These are phyloP conservation scores for Candida railenensis DNA, from an alignment of 805 yeast genomes.

Conservation along the genomic window DNA sequence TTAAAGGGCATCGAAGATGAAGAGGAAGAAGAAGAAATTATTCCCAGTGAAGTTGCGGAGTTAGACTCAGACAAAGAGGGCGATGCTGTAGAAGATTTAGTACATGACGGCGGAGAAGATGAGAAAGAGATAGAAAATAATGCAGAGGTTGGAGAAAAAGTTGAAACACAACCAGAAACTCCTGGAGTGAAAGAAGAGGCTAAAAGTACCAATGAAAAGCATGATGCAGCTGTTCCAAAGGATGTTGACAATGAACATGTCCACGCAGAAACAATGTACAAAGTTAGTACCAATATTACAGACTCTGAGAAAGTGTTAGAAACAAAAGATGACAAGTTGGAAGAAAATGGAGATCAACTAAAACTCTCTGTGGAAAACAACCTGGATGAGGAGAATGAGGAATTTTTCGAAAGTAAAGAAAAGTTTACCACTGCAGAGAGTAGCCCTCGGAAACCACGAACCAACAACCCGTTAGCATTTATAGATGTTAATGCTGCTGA, in stretches of 20 bases:
- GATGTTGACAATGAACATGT: too few species aligned
- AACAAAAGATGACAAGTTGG: background rate
- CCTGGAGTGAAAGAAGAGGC: background rate
- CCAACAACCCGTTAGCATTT: background rate
- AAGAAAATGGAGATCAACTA: background rate
- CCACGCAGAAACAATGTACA: too few species aligned
- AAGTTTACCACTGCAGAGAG: background rate
- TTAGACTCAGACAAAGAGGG: too few species aligned
- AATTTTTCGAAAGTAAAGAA: constrained; percentile 1
- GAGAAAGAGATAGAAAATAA: constrained; percentile 29
- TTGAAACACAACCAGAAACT: background rate
- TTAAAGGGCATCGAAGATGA: background rate
- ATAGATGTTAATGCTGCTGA: background rate
- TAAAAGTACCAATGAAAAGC: constrained; percentile 5
- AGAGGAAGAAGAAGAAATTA: constrained; percentile 8
- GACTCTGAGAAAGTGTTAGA: constrained; percentile 5
- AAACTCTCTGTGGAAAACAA: background rate
- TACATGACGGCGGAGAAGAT: too few species aligned
- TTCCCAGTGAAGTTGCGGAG: too few species aligned
- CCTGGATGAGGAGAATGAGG: constrained; percentile 7
- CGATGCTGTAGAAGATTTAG: too few species aligned
- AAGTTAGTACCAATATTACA: too few species aligned
- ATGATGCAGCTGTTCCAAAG: too few species aligned
- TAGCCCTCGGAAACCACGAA: constrained; percentile 2
- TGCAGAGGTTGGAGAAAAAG: too few species aligned